phyloP scores from a whole-genome alignment of 805 yeast species.

The Myxozyma neglecta region DNA sequence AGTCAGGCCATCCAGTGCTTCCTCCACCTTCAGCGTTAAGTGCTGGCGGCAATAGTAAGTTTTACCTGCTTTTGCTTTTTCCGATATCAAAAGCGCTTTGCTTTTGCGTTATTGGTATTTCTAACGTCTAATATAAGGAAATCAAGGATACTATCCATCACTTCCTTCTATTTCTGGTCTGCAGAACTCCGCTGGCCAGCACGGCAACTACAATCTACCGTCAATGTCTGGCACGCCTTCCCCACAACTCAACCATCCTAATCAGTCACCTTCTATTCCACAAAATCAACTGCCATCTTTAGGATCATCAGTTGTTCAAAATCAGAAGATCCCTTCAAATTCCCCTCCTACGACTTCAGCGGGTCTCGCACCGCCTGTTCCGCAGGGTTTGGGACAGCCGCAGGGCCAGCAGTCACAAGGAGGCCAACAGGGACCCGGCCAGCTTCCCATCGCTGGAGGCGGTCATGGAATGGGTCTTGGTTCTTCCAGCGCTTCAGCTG shows the following conservation, averaged over 20 bases:
- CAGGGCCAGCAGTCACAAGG: constrained; percentile 18
- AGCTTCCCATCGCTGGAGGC: constrained; percentile 2
- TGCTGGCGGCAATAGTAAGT: constrained; percentile 26
- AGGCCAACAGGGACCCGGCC: constrained; percentile 32
- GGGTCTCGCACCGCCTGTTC: constrained; percentile 14
- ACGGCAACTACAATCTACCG: constrained; percentile 27
- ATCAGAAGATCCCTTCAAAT: constrained; percentile 30
- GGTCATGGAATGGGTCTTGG: constrained; percentile 8
- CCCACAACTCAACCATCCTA: constrained; percentile 35
- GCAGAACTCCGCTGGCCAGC: constrained; percentile 30
- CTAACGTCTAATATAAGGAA: constrained; percentile 15
- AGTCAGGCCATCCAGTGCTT: constrained; percentile 39
- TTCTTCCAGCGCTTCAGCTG: constrained; percentile 35
- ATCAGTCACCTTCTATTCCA: constrained; percentile 26
- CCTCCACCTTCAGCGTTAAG: constrained; percentile 40
- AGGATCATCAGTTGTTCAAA: constrained; percentile 35
- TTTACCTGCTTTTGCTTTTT: neutral
- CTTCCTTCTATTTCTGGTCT: constrained; percentile 38
- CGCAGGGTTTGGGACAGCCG: constrained; percentile 23
- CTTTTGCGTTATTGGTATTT: neutral
- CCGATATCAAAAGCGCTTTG: neutral
- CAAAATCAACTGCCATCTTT: constrained; percentile 25
- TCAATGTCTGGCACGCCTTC: constrained; percentile 35
- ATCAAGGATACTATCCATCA: constrained; percentile 35
- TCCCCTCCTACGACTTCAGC: constrained; percentile 33